Evolutionary conservation across 2,329 filamentous ascomycete genomes (phyloP), one percentile per base, ranked within the genome.

Genomic region (Pestalotiopsis sp.): DNA sequence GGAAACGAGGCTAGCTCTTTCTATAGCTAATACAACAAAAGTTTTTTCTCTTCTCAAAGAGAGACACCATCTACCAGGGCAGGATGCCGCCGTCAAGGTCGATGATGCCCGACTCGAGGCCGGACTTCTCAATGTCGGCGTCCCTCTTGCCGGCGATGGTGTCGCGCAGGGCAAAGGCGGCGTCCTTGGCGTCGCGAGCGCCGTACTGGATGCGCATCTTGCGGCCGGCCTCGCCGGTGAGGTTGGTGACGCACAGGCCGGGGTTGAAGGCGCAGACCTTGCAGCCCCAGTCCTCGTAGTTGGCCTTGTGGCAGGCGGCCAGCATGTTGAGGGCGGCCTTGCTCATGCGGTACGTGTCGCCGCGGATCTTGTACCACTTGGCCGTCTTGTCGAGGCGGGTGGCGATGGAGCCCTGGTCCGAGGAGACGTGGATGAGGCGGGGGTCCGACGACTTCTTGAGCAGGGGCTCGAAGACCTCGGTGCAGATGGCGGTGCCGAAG

Each of bases 281-380:
- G 45, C 76, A 27, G 77, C 73, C 72, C 76, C 75, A 77, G 2
- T 76, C 73, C 23, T 68, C 71, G 58, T 71, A 78, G 41, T 75
- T 71, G 45, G 72, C 68, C 59, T 72, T 66, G 69, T 79, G 74
- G 63, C 77, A 76, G 20, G 73, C 76, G 0, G 78, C 72, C 3
- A 79, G 49, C 80, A 81, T 76, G 70, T 81, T 80, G n/a, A 81
- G 59, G 0, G 79, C 79, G 0, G 79, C 72, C 72, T 81, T 81
- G 72, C 76, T 79, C 69, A 78, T 76, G 27, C 79, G 76, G 67
- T 80, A 81, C 4, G 72, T 65, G 2, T 76, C 74, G 6, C 71
- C 73, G 5, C 67, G 68, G n/a, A 75, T 11, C 1, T 72, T 9
- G 23, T 69, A 64, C 4, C 36, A 70, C 39, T 59, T 5, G 60